Evolutionary conservation across 352 stramenopile genomes (phyloP), one percentile per base, ranked within the genome.

Genomic region (Pythium pyrilobum): DNA sequence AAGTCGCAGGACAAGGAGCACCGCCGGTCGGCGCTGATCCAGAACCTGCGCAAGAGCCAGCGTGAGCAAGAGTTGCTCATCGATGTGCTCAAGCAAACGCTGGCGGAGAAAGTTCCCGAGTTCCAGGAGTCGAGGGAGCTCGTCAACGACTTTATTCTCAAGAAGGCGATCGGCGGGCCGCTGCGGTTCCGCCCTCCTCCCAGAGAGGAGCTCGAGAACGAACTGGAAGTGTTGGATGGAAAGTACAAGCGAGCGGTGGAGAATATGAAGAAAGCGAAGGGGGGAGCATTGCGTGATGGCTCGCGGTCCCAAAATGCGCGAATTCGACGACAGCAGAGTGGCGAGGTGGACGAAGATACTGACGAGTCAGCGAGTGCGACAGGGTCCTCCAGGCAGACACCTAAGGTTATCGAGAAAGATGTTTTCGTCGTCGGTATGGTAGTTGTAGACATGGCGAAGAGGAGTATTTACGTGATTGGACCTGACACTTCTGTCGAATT

Each of bases 1-100:
- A 92, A 85, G 58, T 56, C 81, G 10, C 82, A 96, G 50, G 81
- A 89, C 48, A 94, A 92, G 34, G 87, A 96, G 45, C 86, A 95
- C 51, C 76, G 87, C 9, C 73, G 85, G 2, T 95, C 85, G 4
- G 83, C 80, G 7, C 64, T 96, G 34, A 96, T 96, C 50, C 83
- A 92, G 55, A 77, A 73, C 21, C 64, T 96, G 24, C 70, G 83
- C 10, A 85, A 76, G 33, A 78, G 83, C 39, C 70, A 92, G 39
- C 70, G 78, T 2, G 84, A 96, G 47, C 77, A 95, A 46, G 85
- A 95, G 42, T 66, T 96, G 18, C 43, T 93, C 0, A 78, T 91
- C 18, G 85, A 95, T 33, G 79, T 95, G 28, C 59, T 96, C 24
- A 96, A 96, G 49, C 74, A 88, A 46, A 72, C 74, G 10, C 62